Conservation (phyloP, 1,284 basidiomycete genomes). For the Moesziomyces globuligerus region DNA sequence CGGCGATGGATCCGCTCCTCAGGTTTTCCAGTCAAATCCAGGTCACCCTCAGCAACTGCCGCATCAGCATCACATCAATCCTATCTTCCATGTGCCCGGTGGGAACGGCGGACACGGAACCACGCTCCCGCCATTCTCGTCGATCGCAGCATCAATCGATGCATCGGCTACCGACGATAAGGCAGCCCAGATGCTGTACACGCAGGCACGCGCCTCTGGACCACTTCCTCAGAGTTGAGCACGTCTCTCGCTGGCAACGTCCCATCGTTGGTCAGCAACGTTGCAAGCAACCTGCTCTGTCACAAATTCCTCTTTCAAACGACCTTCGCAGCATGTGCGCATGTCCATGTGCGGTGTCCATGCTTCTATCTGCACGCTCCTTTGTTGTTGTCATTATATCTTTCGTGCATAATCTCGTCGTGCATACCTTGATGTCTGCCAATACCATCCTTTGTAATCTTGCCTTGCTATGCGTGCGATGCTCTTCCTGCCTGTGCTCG, state of each 20-base stretch:
- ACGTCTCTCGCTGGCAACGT: background rate
- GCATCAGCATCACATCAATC: conserved; percentile 46
- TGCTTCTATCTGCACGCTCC: background rate
- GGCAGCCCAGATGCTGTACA: conserved; percentile 36
- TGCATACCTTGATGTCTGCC: conserved; percentile 22
- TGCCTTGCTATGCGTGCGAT: background rate
- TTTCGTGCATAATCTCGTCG: conserved; percentile 26
- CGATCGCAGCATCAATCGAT: conserved; percentile 51
- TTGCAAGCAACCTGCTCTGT: too few species aligned
- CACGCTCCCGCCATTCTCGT: conserved; percentile 54
- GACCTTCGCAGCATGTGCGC: too few species aligned
- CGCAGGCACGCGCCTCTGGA: conserved; percentile 24
- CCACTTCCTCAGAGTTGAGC: conserved; percentile 29
- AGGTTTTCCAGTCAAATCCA: conserved; percentile 9
- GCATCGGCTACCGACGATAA: conserved; percentile 29
- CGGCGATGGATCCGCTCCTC: conserved; percentile 10
- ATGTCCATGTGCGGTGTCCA: too few species aligned
- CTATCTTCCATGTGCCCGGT: conserved; percentile 50
- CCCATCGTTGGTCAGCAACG: background rate
- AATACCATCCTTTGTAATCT: conserved; percentile 26
- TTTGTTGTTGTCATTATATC: conserved; percentile 1
- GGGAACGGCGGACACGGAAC: conserved; percentile 26
- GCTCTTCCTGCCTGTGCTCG: too few species aligned
- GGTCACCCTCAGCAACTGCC: conserved; percentile 20
- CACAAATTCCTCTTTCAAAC: too few species aligned